Evolutionary conservation across 2,329 filamentous ascomycete genomes (phyloP).

Genomic region (Acrodontium crateriforme): DNA sequence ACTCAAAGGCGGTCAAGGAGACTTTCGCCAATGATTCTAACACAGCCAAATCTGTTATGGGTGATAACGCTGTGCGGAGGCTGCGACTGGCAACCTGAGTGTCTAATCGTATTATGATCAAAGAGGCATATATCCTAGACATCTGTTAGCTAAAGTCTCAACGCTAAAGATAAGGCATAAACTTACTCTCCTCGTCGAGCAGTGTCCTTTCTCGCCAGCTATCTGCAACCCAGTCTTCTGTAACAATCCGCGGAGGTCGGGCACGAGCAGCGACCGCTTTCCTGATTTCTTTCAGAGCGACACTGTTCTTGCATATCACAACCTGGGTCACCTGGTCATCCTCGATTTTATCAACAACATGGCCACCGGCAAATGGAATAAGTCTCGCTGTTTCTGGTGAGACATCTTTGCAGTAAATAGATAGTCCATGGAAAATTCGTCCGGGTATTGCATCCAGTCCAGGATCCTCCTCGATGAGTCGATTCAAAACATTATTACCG

Average conservation of each 20-base stretch:
- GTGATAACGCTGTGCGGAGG: conserved; percentile 44
- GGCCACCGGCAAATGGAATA: conserved; percentile 54
- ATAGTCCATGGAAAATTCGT: conserved; percentile 38
- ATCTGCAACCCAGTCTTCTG: conserved; percentile 57
- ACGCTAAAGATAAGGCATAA: neutral
- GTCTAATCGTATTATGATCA: neutral
- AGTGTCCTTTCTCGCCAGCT: conserved; percentile 69
- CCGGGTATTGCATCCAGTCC: conserved; percentile 38
- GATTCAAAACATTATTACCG: conserved; percentile 47
- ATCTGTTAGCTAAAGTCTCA: neutral
- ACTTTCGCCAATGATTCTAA: conserved; percentile 35
- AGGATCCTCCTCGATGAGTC: conserved; percentile 41
- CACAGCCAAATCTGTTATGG: conserved; percentile 41
- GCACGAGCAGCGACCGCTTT: conserved; percentile 10
- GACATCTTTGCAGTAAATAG: conserved; percentile 28
- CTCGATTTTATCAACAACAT: conserved; percentile 36
- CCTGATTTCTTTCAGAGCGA: conserved; percentile 23
- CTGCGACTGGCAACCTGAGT: conserved; percentile 20
- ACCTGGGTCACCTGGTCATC: conserved; percentile 56
- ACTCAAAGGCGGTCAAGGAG: conserved; percentile 41
- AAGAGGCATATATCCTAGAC: neutral
- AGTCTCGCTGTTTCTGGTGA: conserved; percentile 19
- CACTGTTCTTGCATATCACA: conserved; percentile 38
- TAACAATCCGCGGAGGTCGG: conserved; percentile 55
- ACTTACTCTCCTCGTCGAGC: conserved; percentile 56